Conservation (phyloP, 2,329 filamentous ascomycete species). For the Penicillium sp. region DNA sequence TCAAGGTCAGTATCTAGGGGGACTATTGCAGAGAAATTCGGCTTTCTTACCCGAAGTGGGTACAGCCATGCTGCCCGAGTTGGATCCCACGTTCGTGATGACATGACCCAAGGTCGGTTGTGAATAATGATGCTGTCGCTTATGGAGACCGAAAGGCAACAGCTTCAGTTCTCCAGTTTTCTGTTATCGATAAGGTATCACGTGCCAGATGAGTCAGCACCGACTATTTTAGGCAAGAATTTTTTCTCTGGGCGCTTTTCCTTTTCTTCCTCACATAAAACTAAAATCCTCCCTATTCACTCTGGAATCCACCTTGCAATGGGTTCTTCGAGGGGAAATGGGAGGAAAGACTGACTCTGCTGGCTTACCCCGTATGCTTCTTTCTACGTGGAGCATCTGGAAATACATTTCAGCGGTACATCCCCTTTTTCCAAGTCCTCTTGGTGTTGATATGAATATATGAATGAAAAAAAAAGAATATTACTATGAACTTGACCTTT, state of each 20-base stretch:
- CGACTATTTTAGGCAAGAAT: slow-evolving; percentile 22
- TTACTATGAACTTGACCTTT: neutral
- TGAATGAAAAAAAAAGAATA: neutral
- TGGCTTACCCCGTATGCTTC: slow-evolving; percentile 49
- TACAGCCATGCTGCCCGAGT: slow-evolving; percentile 48
- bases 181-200: slow-evolving; percentile 37
- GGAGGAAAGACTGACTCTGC: slow-evolving; percentile 45
- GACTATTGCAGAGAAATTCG: neutral
- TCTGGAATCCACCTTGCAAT: slow-evolving; percentile 42
- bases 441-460: neutral
- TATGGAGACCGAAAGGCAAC: slow-evolving; percentile 4
- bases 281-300: slow-evolving; percentile 51
- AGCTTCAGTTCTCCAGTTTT: neutral
- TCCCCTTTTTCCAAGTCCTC: slow-evolving; percentile 13
- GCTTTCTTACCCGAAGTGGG: slow-evolving; percentile 45
- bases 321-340: slow-evolving; percentile 49
- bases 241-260: slow-evolving; percentile 21
- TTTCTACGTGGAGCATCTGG: slow-evolving; percentile 46
- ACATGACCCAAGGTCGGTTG: neutral
- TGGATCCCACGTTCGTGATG: slow-evolving; percentile 17
- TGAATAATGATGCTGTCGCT: neutral
- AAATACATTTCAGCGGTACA: slow-evolving; percentile 49
- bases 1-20: slow-evolving; percentile 4
- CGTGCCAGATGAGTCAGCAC: slow-evolving; percentile 16
- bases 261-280: slow-evolving; percentile 39